Base-by-base conservation (phyloP, 352 stramenopile species). In the Thraustochytrium sp. region DNA sequence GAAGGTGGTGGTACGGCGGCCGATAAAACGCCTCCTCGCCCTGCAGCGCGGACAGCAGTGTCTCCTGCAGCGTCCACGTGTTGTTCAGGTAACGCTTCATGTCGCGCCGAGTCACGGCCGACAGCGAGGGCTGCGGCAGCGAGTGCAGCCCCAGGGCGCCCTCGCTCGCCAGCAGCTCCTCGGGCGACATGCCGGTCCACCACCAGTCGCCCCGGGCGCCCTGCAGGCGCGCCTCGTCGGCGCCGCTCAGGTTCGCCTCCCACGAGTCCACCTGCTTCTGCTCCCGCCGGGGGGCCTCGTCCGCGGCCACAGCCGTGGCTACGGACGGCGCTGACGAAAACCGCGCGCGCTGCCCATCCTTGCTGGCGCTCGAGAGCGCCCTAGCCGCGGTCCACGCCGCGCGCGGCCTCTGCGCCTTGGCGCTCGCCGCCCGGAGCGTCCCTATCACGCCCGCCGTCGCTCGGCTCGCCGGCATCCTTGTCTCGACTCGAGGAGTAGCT, bases 21-120 rank as follows among this genome's bases (percentile, higher is more conserved):
- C 92, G 93, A 63, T 80, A 82, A 48, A 64, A 89, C 1, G 86
- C 78, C 49, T 89, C 86, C 29, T 89, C 86, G 42, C 87, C 93
- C 76, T 97, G 94, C 44, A 98, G 86, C 44, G 90, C 91, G 34
- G 92, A 89, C 86, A 98, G 98, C 44, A 98, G 87, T 23, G 91
- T 94, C 88, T 98, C 94, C 49, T 92, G 97, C 76, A 98, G 87
- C 13, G 92, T 93, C 94, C 94, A 98, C 55, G 93, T 92, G 86
- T 98, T 98, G 88, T 98, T 93, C 54, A 98, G 92, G 88, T 98
- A 98, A 74, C 96, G 91, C 86, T 96, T 91, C 76, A 96, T 91
- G 53, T 94, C 82, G 34, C 92, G 82, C 31, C 93, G 92, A 48
- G 93, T 93, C 80, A 95, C 95, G 36, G 85, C 87, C 49, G 85